Evolutionary conservation across 2,329 filamentous ascomycete genomes (phyloP).

Genomic region (Aspergillus caelatus): DNA sequence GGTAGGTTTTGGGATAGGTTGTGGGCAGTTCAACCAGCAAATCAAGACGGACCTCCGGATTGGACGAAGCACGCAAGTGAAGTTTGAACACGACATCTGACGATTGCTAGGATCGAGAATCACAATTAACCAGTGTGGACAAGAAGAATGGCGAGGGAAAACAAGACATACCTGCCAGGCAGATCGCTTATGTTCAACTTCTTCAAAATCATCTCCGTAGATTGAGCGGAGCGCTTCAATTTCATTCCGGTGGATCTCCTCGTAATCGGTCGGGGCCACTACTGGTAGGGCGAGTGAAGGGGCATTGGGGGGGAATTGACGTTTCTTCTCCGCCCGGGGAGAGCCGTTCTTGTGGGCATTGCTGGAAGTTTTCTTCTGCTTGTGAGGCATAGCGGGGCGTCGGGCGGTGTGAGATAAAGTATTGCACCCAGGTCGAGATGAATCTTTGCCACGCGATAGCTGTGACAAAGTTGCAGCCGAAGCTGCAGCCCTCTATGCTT

Average conservation of each 20-base stretch:
- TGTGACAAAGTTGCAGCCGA: slow-evolving; percentile 46
- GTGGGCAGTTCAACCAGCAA: slow-evolving; percentile 82
- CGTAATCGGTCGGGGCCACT: slow-evolving; percentile 64
- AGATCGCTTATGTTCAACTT: slow-evolving; percentile 67
- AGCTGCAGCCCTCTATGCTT: slow-evolving; percentile 46
- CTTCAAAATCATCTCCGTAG: slow-evolving; percentile 84
- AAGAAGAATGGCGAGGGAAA: slow-evolving; percentile 12
- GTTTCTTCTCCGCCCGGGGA: slow-evolving; percentile 41
- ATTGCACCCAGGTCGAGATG: slow-evolving; percentile 25
- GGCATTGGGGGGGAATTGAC: slow-evolving; percentile 27
- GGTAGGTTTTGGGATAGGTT: slow-evolving; percentile 85
- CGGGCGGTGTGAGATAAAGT: slow-evolving; percentile 33
- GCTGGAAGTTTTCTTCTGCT: slow-evolving; percentile 45
- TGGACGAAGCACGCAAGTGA: slow-evolving; percentile 71
- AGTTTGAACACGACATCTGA: slow-evolving; percentile 81
- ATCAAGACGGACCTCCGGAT: slow-evolving; percentile 70
- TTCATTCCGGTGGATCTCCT: slow-evolving; percentile 85
- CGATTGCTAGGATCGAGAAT: slow-evolving; percentile 61
- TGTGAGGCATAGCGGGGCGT: slow-evolving; percentile 48
- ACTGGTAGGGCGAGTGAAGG: slow-evolving; percentile 35
- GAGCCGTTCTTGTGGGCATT: slow-evolving; percentile 36
- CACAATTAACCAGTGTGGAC: slow-evolving; percentile 1
- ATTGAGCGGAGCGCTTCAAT: slow-evolving; percentile 83
- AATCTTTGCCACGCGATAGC: slow-evolving; percentile 30
- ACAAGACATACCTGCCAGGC: slow-evolving; percentile 77